Conservation (phyloP, 345 rosid species). For the Boechera retrofracta region DNA sequence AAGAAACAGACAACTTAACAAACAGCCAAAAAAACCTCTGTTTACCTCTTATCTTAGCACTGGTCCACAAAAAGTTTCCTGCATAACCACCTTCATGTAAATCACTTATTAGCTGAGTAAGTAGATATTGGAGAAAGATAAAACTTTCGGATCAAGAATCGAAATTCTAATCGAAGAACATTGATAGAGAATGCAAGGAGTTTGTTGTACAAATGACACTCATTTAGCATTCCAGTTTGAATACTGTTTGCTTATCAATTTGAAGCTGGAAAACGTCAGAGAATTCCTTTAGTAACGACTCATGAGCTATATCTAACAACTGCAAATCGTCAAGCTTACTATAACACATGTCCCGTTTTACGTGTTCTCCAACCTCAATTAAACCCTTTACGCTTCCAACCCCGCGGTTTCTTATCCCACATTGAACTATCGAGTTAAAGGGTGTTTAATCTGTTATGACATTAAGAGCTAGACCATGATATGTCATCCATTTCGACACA, state of each 20-base stretch:
- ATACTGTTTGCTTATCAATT: conserved; percentile 40
- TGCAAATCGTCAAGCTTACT: conserved; percentile 42
- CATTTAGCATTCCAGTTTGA: neutral
- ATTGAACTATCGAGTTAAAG: conserved; percentile 70
- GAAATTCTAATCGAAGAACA: neutral
- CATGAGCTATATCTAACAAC: conserved; percentile 54
- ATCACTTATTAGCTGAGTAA: neutral
- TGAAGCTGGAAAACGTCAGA: conserved; percentile 71
- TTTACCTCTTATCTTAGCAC: neutral
- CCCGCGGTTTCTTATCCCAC: conserved; percentile 69
- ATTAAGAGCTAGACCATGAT: conserved; percentile 84
- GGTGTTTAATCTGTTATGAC: conserved; percentile 80
- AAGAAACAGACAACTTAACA: conserved; percentile 35
- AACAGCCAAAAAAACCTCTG: conserved; percentile 31
- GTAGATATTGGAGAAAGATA: neutral
- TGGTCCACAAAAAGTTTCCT: conserved; percentile 31
- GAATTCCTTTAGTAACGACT: conserved; percentile 67
- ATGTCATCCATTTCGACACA: conserved; percentile 76
- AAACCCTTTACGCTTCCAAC: conserved; percentile 73
- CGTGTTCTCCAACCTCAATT: conserved; percentile 33
- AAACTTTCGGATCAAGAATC: neutral
- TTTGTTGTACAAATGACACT: neutral
- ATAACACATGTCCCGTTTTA: neutral
- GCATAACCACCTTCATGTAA: neutral
- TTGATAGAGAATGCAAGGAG: neutral